These are phyloP conservation scores for Beauveria brongniartii DNA, from an alignment of 2,329 filamentous ascomycete genomes.

Conservation along the genomic window DNA sequence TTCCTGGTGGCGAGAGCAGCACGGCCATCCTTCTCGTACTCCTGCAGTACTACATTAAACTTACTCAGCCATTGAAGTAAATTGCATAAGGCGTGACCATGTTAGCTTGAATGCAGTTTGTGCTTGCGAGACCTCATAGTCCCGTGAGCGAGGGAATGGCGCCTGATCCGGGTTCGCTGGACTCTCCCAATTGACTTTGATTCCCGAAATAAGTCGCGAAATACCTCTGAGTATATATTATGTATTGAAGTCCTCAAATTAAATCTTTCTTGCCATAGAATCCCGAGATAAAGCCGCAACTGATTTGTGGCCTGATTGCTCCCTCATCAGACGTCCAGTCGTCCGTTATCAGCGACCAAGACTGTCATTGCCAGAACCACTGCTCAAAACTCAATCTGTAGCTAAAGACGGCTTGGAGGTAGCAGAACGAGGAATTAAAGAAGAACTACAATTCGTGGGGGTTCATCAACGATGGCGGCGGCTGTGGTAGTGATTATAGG, in stretches of 20 bases:
- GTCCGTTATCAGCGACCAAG: neutral
- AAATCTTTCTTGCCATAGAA: neutral
- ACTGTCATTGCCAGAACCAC: neutral
- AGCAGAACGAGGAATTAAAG: neutral
- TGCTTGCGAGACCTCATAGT: neutral
- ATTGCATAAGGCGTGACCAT: neutral
- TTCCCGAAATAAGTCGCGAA: no score
- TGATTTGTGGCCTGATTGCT: no score
- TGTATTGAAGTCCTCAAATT: accelerated
- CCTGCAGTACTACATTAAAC: no score
- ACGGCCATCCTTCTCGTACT: no score
- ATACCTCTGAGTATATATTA: neutral
- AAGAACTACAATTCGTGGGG: neutral
- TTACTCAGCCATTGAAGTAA: no score
- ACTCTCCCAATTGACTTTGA: no score
- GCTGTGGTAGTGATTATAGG: neutral
- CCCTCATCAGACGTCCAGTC: neutral
- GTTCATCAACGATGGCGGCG: neutral
- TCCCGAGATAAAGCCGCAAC: neutral
- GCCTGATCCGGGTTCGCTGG: neutral
- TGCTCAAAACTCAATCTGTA: neutral
- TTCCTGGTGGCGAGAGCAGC: no score
- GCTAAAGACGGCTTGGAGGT: neutral
- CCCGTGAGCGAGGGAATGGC: neutral
- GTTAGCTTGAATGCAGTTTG: neutral